A percentile compares a stretch with the other conserved stretches of the same genome.
These are phyloP conservation scores for Oryza brachyantha DNA, from an alignment of 176 grass and related monocot genomes.

Conservation along the genomic window DNA sequence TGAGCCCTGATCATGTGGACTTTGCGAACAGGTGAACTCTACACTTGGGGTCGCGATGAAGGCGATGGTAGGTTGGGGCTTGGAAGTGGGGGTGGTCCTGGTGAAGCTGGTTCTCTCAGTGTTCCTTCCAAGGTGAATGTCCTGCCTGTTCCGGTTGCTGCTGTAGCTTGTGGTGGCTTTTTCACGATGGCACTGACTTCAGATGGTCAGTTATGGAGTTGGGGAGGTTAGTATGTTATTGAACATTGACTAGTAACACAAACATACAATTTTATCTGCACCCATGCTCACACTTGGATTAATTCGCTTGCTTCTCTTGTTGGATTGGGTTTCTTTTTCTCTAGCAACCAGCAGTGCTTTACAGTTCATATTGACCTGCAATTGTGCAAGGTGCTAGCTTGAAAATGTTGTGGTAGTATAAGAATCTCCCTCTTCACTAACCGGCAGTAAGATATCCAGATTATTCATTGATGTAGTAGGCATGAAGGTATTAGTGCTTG, in stretches of 20 bases:
- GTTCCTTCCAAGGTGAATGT: slow-evolving; percentile 77
- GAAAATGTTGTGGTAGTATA: neutral
- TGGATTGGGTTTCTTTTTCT: neutral
- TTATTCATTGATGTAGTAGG: neutral
- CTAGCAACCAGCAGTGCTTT: neutral
- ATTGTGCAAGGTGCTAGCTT: neutral
- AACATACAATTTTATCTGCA: neutral
- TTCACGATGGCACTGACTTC: slow-evolving; percentile 79
- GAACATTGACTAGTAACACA: neutral
- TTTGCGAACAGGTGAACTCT: slow-evolving; percentile 69
- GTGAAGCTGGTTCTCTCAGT: slow-evolving; percentile 86
- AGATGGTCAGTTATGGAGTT: slow-evolving; percentile 87
- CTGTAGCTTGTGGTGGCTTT: slow-evolving; percentile 88
- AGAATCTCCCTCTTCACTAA: neutral
- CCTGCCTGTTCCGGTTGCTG: slow-evolving; percentile 64
- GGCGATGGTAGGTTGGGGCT: slow-evolving; percentile 85
- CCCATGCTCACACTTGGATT: neutral
- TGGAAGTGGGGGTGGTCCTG: slow-evolving; percentile 88
- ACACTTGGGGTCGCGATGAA: slow-evolving; percentile 95
- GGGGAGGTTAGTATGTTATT: slow-evolving; percentile 70
- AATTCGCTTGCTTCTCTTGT: neutral
- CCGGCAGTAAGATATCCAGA: neutral
- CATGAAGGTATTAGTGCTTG: neutral
- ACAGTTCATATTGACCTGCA: neutral
- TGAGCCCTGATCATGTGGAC: neutral